These are phyloP conservation scores for Phytophthora cactorum DNA, from an alignment of 352 stramenopile genomes.

Conservation along the genomic window DNA sequence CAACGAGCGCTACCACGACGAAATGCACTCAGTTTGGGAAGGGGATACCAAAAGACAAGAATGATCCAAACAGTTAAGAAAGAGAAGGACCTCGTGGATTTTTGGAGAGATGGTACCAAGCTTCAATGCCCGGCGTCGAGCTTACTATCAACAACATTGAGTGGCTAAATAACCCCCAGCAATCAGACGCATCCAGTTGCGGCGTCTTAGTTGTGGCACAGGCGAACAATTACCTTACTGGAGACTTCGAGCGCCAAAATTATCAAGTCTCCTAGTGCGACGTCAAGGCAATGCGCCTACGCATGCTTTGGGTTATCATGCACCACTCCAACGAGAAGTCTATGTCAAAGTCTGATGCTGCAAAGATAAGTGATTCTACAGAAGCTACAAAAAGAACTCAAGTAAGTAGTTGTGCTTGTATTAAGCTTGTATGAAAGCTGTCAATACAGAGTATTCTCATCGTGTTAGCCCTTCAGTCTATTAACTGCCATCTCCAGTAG, in stretches of 20 bases:
- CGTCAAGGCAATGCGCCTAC: not conserved
- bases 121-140: too few species aligned
- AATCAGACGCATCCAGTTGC: too few species aligned
- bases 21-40: not conserved
- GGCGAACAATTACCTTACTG: not conserved
- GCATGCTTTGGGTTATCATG: not conserved
- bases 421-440: not conserved
- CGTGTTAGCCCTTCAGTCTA: not conserved
- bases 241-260: not conserved
- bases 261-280: not conserved
- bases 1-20: not conserved
- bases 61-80: too few species aligned
- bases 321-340: not conserved
- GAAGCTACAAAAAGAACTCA: not conserved
- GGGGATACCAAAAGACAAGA: not conserved
- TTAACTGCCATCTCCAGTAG: not conserved
- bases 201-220: too few species aligned
- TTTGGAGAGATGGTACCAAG: not conserved
- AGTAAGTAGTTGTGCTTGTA: not conserved
- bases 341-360: not conserved
- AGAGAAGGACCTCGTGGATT: not conserved
- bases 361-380: not conserved
- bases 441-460: not conserved
- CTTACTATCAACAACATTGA: too few species aligned
- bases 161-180: not conserved